Conservation (phyloP, 2,329 filamentous ascomycete species). For the Coniella vitis region DNA sequence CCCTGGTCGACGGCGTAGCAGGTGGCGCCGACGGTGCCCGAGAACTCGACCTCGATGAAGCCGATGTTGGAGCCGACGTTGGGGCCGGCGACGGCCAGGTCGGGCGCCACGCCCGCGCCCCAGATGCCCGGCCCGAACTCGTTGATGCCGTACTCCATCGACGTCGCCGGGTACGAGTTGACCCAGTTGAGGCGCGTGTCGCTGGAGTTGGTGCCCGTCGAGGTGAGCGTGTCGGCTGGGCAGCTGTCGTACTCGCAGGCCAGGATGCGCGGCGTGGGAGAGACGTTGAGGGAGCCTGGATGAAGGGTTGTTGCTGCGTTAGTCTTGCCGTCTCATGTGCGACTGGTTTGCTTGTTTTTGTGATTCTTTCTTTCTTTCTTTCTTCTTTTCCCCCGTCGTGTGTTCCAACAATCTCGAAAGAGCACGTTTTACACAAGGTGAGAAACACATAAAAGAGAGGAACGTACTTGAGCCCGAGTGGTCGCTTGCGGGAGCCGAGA, state of each 20-base stretch:
- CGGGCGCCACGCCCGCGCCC: slow-evolving; percentile 41
- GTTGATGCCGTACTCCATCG: slow-evolving; percentile 56
- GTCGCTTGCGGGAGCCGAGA: slow-evolving; percentile 61
- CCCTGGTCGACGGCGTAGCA: slow-evolving; percentile 48
- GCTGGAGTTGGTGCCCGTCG: slow-evolving; percentile 49
- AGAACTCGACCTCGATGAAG: slow-evolving; percentile 48
- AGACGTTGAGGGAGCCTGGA: slow-evolving; percentile 46
- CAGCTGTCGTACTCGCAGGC: slow-evolving; percentile 59
- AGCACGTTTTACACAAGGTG: too few relatives aligned
- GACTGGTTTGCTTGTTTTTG: slow-evolving; percentile 2
- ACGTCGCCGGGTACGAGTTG: slow-evolving; percentile 61
- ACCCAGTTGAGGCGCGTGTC: slow-evolving; percentile 61
- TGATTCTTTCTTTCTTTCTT: slow-evolving; percentile 2
- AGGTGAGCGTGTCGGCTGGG: slow-evolving; percentile 41
- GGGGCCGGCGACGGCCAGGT: slow-evolving; percentile 59
- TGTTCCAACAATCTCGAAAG: too few relatives aligned
- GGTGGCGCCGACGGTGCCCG: slow-evolving; percentile 62
- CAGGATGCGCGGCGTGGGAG: slow-evolving; percentile 39
- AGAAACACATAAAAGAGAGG: too few relatives aligned
- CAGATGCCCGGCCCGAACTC: slow-evolving; percentile 48
- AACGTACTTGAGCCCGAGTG: slow-evolving; percentile 54
- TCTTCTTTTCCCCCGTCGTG: background rate
- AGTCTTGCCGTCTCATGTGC: too few relatives aligned
- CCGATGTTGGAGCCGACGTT: slow-evolving; percentile 52
- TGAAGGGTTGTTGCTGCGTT: too few relatives aligned